Conservation (phyloP, 2,329 filamentous ascomycete species). For the Xylaria sp. region DNA sequence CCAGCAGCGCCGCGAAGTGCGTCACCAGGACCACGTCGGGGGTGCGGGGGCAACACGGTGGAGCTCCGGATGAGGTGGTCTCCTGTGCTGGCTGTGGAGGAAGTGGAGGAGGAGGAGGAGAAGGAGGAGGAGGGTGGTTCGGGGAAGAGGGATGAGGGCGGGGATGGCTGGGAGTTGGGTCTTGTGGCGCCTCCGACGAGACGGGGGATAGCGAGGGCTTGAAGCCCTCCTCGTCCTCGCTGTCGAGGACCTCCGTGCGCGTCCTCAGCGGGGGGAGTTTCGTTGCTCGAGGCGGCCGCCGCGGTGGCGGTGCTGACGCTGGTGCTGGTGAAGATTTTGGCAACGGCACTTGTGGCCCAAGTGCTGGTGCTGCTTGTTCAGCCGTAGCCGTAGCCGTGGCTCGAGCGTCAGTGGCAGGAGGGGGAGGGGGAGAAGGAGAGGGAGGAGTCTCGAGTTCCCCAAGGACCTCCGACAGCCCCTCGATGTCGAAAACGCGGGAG, state of each 20-base stretch:
- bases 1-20: conserved; percentile 56
- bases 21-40: conserved; percentile 58
- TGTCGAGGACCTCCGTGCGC: conserved; percentile 41
- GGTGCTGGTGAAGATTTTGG: neutral
- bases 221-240: conserved; percentile 44
- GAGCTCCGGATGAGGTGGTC: conserved; percentile 8
- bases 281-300: neutral
- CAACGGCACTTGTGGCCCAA: neutral
- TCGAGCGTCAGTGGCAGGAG: neutral
- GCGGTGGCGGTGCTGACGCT: neutral
- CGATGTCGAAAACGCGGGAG: conserved; percentile 60
- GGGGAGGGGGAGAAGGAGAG: conserved; percentile 4
- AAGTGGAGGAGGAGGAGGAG: neutral
- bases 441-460: conserved; percentile 47
- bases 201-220: conserved; percentile 14
- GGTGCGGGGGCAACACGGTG: conserved; percentile 10
- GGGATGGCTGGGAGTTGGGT: neutral
- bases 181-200: neutral
- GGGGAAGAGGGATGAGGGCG: conserved; percentile 3
- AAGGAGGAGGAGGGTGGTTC: neutral
- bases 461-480: conserved; percentile 61
- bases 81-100: neutral
- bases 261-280: conserved; percentile 5
- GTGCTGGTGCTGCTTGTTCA: conserved; percentile 6
- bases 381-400: neutral